These are phyloP conservation scores for Alisma plantagoaquatica DNA, from an alignment of 106 monocot genomes.

Conservation along the genomic window DNA sequence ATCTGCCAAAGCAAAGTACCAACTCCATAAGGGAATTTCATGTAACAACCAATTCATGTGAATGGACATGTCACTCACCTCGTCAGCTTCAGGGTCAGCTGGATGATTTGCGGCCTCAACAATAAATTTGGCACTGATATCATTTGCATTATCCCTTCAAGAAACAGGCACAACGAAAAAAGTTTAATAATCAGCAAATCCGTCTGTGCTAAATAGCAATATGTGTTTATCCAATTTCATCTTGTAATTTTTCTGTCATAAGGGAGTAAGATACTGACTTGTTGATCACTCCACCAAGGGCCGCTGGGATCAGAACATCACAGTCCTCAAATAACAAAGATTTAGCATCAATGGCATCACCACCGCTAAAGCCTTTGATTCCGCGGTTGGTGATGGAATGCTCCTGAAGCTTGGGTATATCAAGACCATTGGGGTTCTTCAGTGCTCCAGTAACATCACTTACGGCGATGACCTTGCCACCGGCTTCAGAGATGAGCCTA, in stretches of 20 bases:
- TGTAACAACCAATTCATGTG: no score
- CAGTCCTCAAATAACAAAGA: conserved; percentile 62
- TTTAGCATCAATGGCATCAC: conserved; percentile 47
- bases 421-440: conserved; percentile 53
- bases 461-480: conserved; percentile 56
- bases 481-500: conserved; percentile 57
- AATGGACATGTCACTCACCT: no score
- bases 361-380: conserved; percentile 65
- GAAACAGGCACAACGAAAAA: no score
- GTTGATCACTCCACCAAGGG: conserved; percentile 70
- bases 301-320: conserved; percentile 77
- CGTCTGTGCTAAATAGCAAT: no score
- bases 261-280: conserved; percentile 20
- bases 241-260: no score
- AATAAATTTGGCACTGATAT: conserved; percentile 64
- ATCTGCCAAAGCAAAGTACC: background rate
- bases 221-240: no score
- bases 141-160: conserved; percentile 63
- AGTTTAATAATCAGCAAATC: no score
- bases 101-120: no score
- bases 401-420: conserved; percentile 34
- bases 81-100: conserved; percentile 68
- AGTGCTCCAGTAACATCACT: conserved; percentile 72
- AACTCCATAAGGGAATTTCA: no score
- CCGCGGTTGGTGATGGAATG: conserved; percentile 33